A percentile compares a stretch with the other conserved stretches of the same genome.
phyloP scores from a whole-genome alignment of 495 filamentous ascomycete genomes.

The Talaromyces ruber region DNA sequence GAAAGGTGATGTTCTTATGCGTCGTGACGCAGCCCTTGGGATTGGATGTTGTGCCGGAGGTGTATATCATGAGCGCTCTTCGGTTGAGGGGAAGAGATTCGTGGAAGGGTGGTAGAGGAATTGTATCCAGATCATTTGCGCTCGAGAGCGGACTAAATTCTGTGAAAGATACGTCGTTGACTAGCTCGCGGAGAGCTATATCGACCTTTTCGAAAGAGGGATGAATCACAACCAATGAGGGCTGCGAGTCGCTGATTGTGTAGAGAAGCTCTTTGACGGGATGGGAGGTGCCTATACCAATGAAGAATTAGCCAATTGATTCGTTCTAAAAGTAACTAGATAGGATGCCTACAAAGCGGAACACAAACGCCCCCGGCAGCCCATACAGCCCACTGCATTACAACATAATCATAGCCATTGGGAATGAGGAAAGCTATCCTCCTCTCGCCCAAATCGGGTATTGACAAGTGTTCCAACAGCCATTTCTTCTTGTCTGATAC shows the following conservation, averaged over 20 bases:
- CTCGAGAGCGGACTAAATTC: conserved; percentile 19
- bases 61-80: conserved; percentile 38
- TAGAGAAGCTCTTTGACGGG: conserved; percentile 35
- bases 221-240: conserved; percentile 32
- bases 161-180: conserved; percentile 23
- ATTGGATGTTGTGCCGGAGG: conserved; percentile 35
- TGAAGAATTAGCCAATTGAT: neutral
- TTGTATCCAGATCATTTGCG: conserved; percentile 11
- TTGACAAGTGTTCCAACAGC: conserved; percentile 41
- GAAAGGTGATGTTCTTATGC: conserved; percentile 36
- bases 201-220: conserved; percentile 28
- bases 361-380: conserved; percentile 35
- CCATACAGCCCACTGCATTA: conserved; percentile 45
- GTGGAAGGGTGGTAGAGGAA: conserved; percentile 22
- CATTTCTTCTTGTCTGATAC: conserved; percentile 55
- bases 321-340: neutral
- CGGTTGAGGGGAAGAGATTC: conserved; percentile 18
- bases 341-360: conserved; percentile 24
- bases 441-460: conserved; percentile 57
- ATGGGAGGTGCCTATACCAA: conserved; percentile 34
- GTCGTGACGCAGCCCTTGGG: conserved; percentile 38
- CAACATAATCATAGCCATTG: conserved; percentile 91
- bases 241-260: conserved; percentile 33
- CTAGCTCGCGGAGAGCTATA: conserved; percentile 21
- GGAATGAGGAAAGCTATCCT: conserved; percentile 76